Base-by-base conservation (phyloP, 768 basidiomycete genomes). In the Udeniomyces megalosporus region DNA sequence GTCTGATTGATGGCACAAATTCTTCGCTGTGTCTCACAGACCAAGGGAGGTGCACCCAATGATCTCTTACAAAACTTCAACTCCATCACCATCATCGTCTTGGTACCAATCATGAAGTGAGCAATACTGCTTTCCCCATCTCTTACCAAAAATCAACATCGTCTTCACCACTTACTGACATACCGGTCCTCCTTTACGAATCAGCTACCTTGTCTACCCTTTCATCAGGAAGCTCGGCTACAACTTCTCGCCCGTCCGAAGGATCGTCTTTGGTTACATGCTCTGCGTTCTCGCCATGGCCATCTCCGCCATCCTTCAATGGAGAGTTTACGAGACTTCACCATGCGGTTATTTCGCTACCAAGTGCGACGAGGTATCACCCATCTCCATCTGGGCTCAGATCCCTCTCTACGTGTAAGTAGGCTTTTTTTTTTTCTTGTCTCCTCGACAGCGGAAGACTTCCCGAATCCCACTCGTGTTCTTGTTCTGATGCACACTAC, bases 1-100 rank as follows among this genome's bases (percentile, higher is more conserved):
- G n/a, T n/a, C n/a, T n/a, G n/a, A n/a, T n/a, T n/a, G n/a, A n/a
- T n/a, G n/a, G n/a, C n/a, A n/a, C n/a, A n/a, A n/a, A n/a, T n/a
- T n/a, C n/a, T n/a, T n/a, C n/a, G n/a, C n/a, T n/a, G n/a, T n/a
- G n/a, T n/a, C n/a, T n/a, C n/a, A n/a, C n/a, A n/a, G n/a, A n/a
- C n/a, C n/a, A n/a, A n/a, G n/a, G n/a, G n/a, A n/a, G 70, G 70
- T 32, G 68, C 69, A 3, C 72, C 71, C 4, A 73, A 72, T 66
- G 71, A 71, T 62, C 50, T 70, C 7, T 65, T 69, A 62, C 44
- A 38, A 60, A 73, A 74, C 61, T 70, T 69, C 66, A 74, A 73
- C 68, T 38, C 69, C 11, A 61, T 74, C 20, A 57, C 38, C 8
- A 10, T 56, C 28, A 47, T 56, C 22, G 1, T 53, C 22, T 0